Conservation (phyloP, 352 stramenopile species). For the Phytophthora citrophthora region DNA sequence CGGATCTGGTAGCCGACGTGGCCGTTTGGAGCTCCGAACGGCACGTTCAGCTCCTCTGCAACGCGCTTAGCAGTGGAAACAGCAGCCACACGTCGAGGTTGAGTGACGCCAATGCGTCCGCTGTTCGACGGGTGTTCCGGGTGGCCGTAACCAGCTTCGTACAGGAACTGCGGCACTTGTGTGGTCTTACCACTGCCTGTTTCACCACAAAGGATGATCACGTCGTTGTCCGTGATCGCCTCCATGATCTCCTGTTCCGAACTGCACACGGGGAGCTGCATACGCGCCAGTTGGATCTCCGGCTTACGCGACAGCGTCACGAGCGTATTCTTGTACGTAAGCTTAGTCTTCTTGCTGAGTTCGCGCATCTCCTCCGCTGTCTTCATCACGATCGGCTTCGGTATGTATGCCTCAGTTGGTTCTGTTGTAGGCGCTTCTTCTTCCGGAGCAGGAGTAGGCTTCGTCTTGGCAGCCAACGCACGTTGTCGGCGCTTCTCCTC, state of each 20-base stretch:
- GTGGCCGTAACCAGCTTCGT: slow-evolving; percentile 92
- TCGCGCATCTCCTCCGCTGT: slow-evolving; percentile 62
- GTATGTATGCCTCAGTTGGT: slow-evolving; percentile 59
- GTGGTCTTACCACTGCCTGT: slow-evolving; percentile 99
- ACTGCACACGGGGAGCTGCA: slow-evolving; percentile 96
- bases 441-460: neutral
- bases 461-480: slow-evolving; percentile 27
- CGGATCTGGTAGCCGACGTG: slow-evolving; percentile 98
- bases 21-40: slow-evolving; percentile 60
- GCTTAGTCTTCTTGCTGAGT: slow-evolving; percentile 50
- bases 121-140: slow-evolving; percentile 56
- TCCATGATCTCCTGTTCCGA: slow-evolving; percentile 99
- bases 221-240: slow-evolving; percentile 93
- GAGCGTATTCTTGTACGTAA: slow-evolving; percentile 75
- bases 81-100: slow-evolving; percentile 98
- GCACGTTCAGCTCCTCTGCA: slow-evolving; percentile 95
- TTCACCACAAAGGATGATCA: slow-evolving; percentile 98
- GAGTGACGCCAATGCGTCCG: slow-evolving; percentile 95
- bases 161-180: slow-evolving; percentile 99
- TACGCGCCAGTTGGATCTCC: slow-evolving; percentile 90
- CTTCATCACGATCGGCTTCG: slow-evolving; percentile 74
- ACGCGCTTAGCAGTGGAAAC: slow-evolving; percentile 98
- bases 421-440: slow-evolving; percentile 33
- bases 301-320: slow-evolving; percentile 80
- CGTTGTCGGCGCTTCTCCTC: slow-evolving; percentile 68